Evolutionary conservation across 2,329 filamentous ascomycete species (phyloP).

Genomic region (Geoglossum cookeanum): DNA sequence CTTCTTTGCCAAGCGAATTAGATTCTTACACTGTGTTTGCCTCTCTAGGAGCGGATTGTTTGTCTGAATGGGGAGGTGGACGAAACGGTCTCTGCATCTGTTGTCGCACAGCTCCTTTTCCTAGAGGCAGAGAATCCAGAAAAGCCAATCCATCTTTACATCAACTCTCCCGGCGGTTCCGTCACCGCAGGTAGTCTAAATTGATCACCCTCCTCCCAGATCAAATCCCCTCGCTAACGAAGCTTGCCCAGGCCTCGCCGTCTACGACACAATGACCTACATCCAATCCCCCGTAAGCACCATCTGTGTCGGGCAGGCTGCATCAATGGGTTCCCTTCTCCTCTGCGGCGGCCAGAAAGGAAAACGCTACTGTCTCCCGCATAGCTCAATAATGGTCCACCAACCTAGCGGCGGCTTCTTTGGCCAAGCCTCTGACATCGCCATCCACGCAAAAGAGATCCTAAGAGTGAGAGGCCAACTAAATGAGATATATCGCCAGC

Average conservation of each 20-base stretch:
- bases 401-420: conserved; percentile 66
- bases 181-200: conserved; percentile 49
- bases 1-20: neutral
- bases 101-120: conserved; percentile 90
- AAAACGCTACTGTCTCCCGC: conserved; percentile 76
- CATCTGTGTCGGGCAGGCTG: conserved; percentile 85
- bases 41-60: conserved; percentile 63
- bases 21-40: neutral
- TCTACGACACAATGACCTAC: conserved; percentile 98
- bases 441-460: conserved; percentile 96
- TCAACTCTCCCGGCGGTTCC: conserved; percentile 87
- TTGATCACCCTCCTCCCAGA: neutral
- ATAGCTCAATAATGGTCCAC: conserved; percentile 92
- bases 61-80: conserved; percentile 86
- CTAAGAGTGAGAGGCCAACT: conserved; percentile 66
- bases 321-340: conserved; percentile 83
- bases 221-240: neutral
- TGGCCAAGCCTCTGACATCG: conserved; percentile 59
- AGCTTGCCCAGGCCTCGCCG: conserved; percentile 37
- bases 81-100: conserved; percentile 75
- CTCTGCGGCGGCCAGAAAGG: conserved; percentile 71
- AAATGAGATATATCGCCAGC: conserved; percentile 74
- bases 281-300: conserved; percentile 85
- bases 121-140: conserved; percentile 92
- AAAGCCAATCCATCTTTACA: conserved; percentile 93